Conservation (phyloP, 306 rosid genomes). For the Purshia tridentata region DNA sequence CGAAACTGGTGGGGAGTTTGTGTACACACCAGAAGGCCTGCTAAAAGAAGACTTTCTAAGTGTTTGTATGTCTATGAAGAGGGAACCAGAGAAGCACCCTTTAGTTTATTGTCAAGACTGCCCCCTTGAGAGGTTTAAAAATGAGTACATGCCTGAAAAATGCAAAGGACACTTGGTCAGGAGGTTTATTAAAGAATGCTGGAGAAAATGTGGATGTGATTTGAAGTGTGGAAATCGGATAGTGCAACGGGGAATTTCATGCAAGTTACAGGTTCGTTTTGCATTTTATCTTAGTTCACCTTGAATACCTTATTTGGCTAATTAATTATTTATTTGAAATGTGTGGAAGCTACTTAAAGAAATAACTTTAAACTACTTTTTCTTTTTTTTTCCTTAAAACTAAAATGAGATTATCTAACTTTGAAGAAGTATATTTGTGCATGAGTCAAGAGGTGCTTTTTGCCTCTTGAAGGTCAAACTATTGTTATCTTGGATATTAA, state of each 20-base stretch:
- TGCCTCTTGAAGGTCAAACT: neutral
- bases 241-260: slow-evolving; percentile 76
- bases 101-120: slow-evolving; percentile 69
- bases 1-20: slow-evolving; percentile 96
- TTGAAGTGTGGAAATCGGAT: slow-evolving; percentile 87
- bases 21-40: slow-evolving; percentile 62
- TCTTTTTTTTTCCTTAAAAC: neutral
- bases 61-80: slow-evolving; percentile 43
- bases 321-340: neutral
- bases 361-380: neutral
- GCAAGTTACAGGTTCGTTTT: slow-evolving; percentile 77
- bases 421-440: neutral
- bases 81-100: slow-evolving; percentile 47
- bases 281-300: slow-evolving; percentile 16
- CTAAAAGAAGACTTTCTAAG: slow-evolving; percentile 65
- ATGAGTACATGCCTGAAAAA: slow-evolving; percentile 43
- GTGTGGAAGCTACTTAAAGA: neutral
- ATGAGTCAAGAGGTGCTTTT: neutral
- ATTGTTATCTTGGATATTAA: neutral
- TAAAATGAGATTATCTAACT: neutral
- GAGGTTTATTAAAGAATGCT: slow-evolving; percentile 90
- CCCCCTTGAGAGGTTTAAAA: slow-evolving; percentile 64
- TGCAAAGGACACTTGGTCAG: slow-evolving; percentile 81
- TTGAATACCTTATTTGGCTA: slow-evolving; percentile 8
- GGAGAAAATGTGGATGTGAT: slow-evolving; percentile 93